Evolutionary conservation across 176 grass and related monocot species (phyloP), one percentile per base, ranked within the genome.

Genomic region (Cenchrus purpureus): DNA sequence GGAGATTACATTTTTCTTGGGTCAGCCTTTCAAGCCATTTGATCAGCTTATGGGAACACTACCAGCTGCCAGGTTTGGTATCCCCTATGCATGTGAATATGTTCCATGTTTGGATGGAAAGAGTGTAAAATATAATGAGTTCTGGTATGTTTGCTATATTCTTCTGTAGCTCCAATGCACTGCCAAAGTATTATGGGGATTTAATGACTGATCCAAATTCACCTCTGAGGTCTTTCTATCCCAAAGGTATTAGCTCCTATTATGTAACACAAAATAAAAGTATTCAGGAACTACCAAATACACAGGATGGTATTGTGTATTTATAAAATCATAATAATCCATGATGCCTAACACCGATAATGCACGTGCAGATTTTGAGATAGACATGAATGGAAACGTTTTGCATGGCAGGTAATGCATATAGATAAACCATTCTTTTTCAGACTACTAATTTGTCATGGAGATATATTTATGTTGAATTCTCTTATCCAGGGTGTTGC

Each of bases 311-410:
- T 34, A 55, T 11, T 82, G 29, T 22, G 25, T 83, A 57, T 72
- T 46, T 48, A 54, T 79, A 59, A 65, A 74, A 71, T 68, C 68
- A 65, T 84, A 69, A 46, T 84, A 67, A 62, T 65, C 72, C 31
- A 42, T 77, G 44, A 49, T 19, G 31, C 29, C 40, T 87, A 74
- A 74, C 15, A 9, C 28, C 49, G 74, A 50, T 67, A 50, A 69
- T 87, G 42, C 16, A 75, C 66, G 29, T 91, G 78, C 89, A 98
- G 97, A 98, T 92, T 95, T 98, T 80, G 97, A 95, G 74, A 85
- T 98, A 85, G 97, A 98, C 81, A 98, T 95, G 97, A 98, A 98
- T 29, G 97, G 96, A 98, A 98, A 81, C 93, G 93, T 76, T 98
- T 95, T 86, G 89, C 97, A 55, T 98, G 93, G 93, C 97, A 98